These are phyloP conservation scores for Cutaneotrichosporon dermatis DNA, from an alignment of 1,284 basidiomycete genomes.

Conservation along the genomic window DNA sequence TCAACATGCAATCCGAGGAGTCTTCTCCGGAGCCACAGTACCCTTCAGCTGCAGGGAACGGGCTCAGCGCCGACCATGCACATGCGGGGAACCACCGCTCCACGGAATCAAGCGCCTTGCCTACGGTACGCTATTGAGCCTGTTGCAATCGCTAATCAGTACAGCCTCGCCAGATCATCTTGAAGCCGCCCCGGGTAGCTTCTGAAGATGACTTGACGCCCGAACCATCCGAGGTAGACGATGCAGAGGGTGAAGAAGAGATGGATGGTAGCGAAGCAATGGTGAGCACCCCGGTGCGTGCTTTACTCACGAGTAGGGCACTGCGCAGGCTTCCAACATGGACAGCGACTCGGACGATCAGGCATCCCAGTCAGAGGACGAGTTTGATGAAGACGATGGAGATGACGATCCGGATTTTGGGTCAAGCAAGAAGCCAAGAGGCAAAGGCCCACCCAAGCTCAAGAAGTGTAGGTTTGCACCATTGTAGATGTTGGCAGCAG, in stretches of 20 bases:
- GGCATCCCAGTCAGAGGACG: conserved; percentile 18
- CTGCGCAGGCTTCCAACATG: background rate
- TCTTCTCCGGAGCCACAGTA: conserved; percentile 9
- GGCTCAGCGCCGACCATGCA: background rate
- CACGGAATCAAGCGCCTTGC: background rate
- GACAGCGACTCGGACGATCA: conserved; percentile 20
- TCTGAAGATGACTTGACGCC: conserved; percentile 21
- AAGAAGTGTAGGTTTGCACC: conserved; percentile 15
- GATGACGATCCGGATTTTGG: conserved; percentile 39
- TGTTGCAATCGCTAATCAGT: too few species aligned
- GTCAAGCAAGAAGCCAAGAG: conserved; percentile 31
- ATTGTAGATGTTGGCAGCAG: too few species aligned
- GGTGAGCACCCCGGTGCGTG: conserved; percentile 2
- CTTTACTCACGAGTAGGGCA: background rate
- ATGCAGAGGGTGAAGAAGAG: conserved; percentile 33
- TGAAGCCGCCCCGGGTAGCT: conserved; percentile 11
- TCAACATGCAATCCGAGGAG: conserved; percentile 10
- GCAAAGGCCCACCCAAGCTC: conserved; percentile 16
- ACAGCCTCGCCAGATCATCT: conserved; percentile 13
- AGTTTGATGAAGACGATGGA: conserved; percentile 29
- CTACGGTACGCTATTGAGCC: background rate
- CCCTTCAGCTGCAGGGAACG: background rate
- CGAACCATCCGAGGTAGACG: conserved; percentile 25
- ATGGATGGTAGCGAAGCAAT: conserved; percentile 22
- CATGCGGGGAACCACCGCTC: conserved; percentile 3